Evolutionary conservation across 306 rosid genomes (phyloP), one percentile per base, ranked within the genome.

Genomic region (Malus sieversii): DNA sequence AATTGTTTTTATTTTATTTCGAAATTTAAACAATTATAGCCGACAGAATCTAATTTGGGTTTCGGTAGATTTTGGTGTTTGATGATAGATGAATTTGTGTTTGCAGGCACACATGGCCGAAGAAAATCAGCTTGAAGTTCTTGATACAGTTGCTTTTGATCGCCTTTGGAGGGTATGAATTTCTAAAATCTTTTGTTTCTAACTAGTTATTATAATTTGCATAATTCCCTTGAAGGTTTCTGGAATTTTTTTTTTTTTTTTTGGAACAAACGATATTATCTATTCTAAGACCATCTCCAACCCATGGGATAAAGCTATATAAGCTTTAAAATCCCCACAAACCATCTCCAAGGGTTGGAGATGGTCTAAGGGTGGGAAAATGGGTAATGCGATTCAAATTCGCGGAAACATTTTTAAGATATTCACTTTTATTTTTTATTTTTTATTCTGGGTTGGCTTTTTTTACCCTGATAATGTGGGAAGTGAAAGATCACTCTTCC

Each of bases 141-240:
- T 35, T 72, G 30, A 42, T 77, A 72, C 95, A 87, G 83, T 71
- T 92, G 64, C 27, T 80, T 27, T 44, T 87, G 33, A 86, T 92
- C 79, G 82, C 97, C 44, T 85, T 90, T 48, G 97, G 93, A 84
- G 97, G 98, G 98, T 95, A 85, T 73, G 80, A 10, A 60, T 44
- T 59, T 44, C 71, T 55, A 10, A 40, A 7, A 61, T 13, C 6
- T 23, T 14, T 44, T 61, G 3, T 46, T 58, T 53, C 45, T 10
- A 32, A 19, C 51, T 12, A 8, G 46, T 6, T 45, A 48, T 6
- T 35, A 15, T 16, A 22, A 23, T 46, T 64, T 23, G 29, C 62
- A 60, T 69, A 48, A 15, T 76, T 66, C 5, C 40, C 16, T 15
- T 70, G 22, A 12, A 59, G 1, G 66, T 68, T 68, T 29, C 12